These are phyloP conservation scores for Apiotrichum montevideense DNA, from an alignment of 1,284 basidiomycete species.

Conservation along the genomic window DNA sequence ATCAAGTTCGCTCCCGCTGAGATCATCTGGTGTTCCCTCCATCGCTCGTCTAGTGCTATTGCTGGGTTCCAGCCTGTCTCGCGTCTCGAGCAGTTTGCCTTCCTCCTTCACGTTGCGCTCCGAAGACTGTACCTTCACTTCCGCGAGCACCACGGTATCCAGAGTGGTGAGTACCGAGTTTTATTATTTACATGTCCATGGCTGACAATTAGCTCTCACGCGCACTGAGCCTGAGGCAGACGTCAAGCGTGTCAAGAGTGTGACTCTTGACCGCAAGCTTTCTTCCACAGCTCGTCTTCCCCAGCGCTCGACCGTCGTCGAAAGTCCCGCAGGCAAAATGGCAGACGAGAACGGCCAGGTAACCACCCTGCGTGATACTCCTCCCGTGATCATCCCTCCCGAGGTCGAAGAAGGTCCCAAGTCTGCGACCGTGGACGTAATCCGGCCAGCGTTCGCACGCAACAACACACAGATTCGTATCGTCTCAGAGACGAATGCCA, in stretches of 20 bases:
- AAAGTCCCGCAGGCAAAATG: slow-evolving; percentile 84
- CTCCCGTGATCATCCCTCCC: slow-evolving; percentile 1
- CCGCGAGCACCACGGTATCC: slow-evolving; percentile 85
- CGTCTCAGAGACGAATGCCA: slow-evolving; percentile 52
- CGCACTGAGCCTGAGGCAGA: slow-evolving; percentile 56
- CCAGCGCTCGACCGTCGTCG: slow-evolving; percentile 90
- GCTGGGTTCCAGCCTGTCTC: slow-evolving; percentile 85
- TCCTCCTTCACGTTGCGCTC: slow-evolving; percentile 90
- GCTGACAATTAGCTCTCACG: slow-evolving; percentile 12
- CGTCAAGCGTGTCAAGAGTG: slow-evolving; percentile 86
- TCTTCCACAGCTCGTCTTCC: slow-evolving; percentile 81
- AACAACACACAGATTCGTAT: slow-evolving; percentile 85
- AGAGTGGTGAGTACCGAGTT: slow-evolving; percentile 41
- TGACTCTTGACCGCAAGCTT: slow-evolving; percentile 88
- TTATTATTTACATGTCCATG: not conserved
- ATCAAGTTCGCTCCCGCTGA: slow-evolving; percentile 23
- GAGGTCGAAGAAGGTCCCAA: slow-evolving; percentile 4
- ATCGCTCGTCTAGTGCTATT: slow-evolving; percentile 60
- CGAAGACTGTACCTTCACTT: slow-evolving; percentile 83
- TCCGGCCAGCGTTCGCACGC: slow-evolving; percentile 68
- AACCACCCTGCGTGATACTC: slow-evolving; percentile 21
- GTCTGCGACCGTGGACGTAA: slow-evolving; percentile 46
- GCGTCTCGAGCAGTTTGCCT: slow-evolving; percentile 94
- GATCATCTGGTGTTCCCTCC: slow-evolving; percentile 67
- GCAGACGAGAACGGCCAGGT: slow-evolving; percentile 60